Conservation (phyloP, 345 rosid species). For the Schrenkiella parvula region DNA sequence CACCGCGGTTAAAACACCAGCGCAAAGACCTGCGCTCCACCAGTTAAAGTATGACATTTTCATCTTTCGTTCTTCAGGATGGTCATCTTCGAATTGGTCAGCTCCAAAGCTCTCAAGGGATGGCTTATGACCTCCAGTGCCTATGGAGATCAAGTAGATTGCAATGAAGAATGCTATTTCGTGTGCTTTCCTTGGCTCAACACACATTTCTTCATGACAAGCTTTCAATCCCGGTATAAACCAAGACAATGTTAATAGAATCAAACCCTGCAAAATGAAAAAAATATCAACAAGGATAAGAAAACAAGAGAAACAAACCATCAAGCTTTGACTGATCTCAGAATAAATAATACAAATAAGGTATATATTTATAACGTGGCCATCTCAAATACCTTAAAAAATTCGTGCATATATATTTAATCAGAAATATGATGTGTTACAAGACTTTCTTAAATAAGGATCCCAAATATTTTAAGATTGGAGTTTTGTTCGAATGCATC, state of each 20-base stretch:
- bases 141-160: conserved; percentile 75
- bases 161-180: conserved; percentile 70
- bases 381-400: neutral
- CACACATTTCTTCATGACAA: conserved; percentile 52
- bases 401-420: neutral
- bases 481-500: neutral
- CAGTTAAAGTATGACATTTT: conserved; percentile 94
- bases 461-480: neutral
- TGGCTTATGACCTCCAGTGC: conserved; percentile 97
- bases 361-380: neutral
- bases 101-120: conserved; percentile 94
- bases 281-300: neutral
- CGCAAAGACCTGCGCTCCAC: conserved; percentile 84
- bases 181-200: conserved; percentile 59
- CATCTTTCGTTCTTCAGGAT: conserved; percentile 61
- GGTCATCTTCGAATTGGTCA: conserved; percentile 87
- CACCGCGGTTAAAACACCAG: conserved; percentile 69
- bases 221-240: conserved; percentile 64
- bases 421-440: neutral
- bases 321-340: neutral
- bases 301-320: neutral
- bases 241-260: conserved; percentile 66
- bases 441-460: neutral
- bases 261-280: conserved; percentile 51
- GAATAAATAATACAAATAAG: neutral